phyloP scores from a whole-genome alignment of 2,329 filamentous ascomycete species.

The Stemphylium vesicarium region DNA sequence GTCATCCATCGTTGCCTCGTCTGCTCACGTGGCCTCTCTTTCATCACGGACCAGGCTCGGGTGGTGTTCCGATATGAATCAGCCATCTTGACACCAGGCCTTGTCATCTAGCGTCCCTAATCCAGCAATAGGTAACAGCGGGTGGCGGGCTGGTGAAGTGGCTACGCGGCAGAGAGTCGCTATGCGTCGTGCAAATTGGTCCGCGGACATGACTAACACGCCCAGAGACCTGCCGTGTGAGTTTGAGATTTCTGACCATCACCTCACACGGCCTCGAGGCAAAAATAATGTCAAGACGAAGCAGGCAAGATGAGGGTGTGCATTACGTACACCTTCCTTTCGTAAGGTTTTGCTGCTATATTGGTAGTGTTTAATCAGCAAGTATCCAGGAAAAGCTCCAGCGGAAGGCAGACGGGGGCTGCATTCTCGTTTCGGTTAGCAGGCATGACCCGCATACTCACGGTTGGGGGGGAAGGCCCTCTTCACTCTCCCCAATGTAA shows the following conservation, averaged over 20 bases:
- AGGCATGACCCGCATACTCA: slow-evolving; percentile 12
- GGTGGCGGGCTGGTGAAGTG: slow-evolving; percentile 1
- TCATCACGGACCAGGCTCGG: slow-evolving; percentile 20
- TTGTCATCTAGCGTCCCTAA: slow-evolving; percentile 15
- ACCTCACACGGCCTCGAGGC: slow-evolving; percentile 15
- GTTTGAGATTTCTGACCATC: slow-evolving; percentile 16
- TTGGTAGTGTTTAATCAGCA: slow-evolving; percentile 38
- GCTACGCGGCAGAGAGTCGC: slow-evolving; percentile 8
- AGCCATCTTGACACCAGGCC: slow-evolving; percentile 17
- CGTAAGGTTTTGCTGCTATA: slow-evolving; percentile 30
- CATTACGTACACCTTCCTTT: slow-evolving; percentile 22
- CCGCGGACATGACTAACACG: slow-evolving; percentile 5
- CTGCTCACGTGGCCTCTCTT: slow-evolving; percentile 13
- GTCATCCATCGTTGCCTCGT: background rate
- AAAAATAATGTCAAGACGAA: slow-evolving; percentile 31
- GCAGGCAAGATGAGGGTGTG: slow-evolving; percentile 16
- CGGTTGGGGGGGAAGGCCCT: slow-evolving; percentile 12
- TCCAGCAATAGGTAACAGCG: slow-evolving; percentile 24
- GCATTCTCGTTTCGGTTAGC: slow-evolving; percentile 23
- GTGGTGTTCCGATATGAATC: slow-evolving; percentile 21
- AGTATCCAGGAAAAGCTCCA: slow-evolving; percentile 23
- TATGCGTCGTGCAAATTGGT: background rate
- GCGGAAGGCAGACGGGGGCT: slow-evolving; percentile 14
- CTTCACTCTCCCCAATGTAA: slow-evolving; percentile 24
- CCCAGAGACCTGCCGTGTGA: background rate